Evolutionary conservation across 345 rosid genomes (phyloP).

Genomic region (Noccaea caerulescens): DNA sequence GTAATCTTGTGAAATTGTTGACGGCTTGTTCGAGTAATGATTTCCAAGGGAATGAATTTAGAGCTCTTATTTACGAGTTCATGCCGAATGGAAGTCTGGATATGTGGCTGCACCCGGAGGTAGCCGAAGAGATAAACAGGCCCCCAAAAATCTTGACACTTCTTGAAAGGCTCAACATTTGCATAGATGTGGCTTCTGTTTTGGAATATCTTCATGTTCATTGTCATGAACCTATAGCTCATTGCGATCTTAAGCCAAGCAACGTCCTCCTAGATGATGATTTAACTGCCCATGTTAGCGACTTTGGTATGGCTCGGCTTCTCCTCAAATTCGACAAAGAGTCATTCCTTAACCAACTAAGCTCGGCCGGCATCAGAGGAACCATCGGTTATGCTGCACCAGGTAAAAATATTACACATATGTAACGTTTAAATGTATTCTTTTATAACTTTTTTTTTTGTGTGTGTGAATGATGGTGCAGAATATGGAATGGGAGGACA

Average conservation of each 20-base stretch:
- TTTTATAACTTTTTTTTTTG: not conserved
- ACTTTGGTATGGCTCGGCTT: slow-evolving; percentile 38
- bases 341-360: slow-evolving; percentile 6
- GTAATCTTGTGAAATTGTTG: slow-evolving; percentile 53
- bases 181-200: slow-evolving; percentile 38
- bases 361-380: slow-evolving; percentile 10
- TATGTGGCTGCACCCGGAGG: slow-evolving; percentile 44
- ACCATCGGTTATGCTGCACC: slow-evolving; percentile 35
- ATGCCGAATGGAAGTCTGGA: slow-evolving; percentile 57
- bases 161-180: slow-evolving; percentile 44
- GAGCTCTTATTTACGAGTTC: slow-evolving; percentile 54
- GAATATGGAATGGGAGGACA: slow-evolving; percentile 45
- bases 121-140: not conserved
- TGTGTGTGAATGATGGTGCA: not conserved
- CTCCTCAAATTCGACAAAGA: slow-evolving; percentile 5
- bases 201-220: slow-evolving; percentile 34
- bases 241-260: slow-evolving; percentile 36
- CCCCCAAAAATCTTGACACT: slow-evolving; percentile 27
- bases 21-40: slow-evolving; percentile 57
- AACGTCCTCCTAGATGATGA: slow-evolving; percentile 32
- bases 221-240: slow-evolving; percentile 24
- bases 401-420: not conserved
- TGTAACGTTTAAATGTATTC: too few relatives aligned
- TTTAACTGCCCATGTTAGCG: slow-evolving; percentile 29
- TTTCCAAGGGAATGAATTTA: slow-evolving; percentile 48